phyloP scores from a whole-genome alignment of 23 red algal genomes.

The Cyanidioschyzon merolae region DNA sequence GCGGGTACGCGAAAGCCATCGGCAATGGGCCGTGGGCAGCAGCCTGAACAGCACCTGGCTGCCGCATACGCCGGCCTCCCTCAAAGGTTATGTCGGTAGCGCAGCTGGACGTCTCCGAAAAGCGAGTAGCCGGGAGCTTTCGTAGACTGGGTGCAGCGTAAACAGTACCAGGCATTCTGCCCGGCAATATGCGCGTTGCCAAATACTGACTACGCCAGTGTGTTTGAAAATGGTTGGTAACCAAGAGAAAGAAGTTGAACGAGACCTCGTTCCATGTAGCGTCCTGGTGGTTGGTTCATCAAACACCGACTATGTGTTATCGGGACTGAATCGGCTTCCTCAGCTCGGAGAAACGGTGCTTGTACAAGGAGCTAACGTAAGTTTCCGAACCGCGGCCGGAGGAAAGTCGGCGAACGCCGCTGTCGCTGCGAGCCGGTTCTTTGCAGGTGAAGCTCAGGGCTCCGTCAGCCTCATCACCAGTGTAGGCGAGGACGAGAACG shows the following conservation, averaged over 20 bases:
- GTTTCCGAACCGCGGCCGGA: not conserved
- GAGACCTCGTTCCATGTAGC: not conserved
- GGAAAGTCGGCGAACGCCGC: conserved; percentile 11
- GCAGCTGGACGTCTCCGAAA: too few relatives aligned
- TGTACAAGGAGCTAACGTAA: not conserved
- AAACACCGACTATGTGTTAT: conserved; percentile 2
- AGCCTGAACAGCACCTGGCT: too few relatives aligned
- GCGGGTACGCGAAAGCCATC: too few relatives aligned
- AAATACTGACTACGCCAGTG: too few relatives aligned
- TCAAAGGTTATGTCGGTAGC: too few relatives aligned
- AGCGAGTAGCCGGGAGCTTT: too few relatives aligned
- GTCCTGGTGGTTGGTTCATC: conserved; percentile 10
- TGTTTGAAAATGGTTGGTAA: not conserved
- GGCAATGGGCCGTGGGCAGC: too few relatives aligned
- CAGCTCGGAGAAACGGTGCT: conserved; percentile 16
- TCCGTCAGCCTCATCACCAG: not conserved
- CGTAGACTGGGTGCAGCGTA: too few relatives aligned
- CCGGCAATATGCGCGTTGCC: too few relatives aligned
- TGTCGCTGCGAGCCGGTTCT: not conserved
- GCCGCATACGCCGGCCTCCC: too few relatives aligned
- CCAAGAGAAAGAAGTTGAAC: not conserved
- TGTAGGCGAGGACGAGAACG: conserved; percentile 2
- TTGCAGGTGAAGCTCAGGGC: not conserved
- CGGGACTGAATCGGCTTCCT: not conserved
- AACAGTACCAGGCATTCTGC: too few relatives aligned